Evolutionary conservation across 1,284 basidiomycete species (phyloP), one percentile per base, ranked within the genome.

Genomic region (Apiotrichum brassicae): DNA sequence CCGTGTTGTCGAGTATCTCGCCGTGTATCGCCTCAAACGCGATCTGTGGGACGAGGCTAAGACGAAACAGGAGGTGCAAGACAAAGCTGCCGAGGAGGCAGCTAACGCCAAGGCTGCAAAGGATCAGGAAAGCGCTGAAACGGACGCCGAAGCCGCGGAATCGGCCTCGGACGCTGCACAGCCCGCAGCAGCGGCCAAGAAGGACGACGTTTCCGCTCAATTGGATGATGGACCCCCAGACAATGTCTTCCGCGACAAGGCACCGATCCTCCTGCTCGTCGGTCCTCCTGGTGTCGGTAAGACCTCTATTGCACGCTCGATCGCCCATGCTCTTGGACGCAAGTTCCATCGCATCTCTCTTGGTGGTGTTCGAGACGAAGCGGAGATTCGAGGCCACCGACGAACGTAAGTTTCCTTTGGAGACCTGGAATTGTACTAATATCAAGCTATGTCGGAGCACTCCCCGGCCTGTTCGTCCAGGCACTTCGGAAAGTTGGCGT

Each of bases 201-300:
- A 30, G 28, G 9, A 8, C 28, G 9, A 8, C 28, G 14, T 14
- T 14, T 14, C 50, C 13, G 40, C 39, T 18, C 26, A 32, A 4
- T 39, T 43, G 12, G 57, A 63, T 6, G 66, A 69, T 32, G 54
- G 43, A 0, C 64, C 64, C 1, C 59, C 68, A 1, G 49, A 58
- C 26, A 62, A 65, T 28, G 56, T 66, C 3, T 71, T 62, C 56
- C 56, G 66, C 20, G 68, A 71, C 52, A 70, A 67, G 43, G 69
- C 67, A 4, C 69, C 69, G 0, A 71, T 71, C 28, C 51, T 71
- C 12, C 59, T 71, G 5, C 59, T 97, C 12, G 90, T 89, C 25
- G 94, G 93, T 8, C 94, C 94, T 11, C 94, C 94, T 1, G 94
- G 94, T 69, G 94, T 97, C 1, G 93, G 93, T 26, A 94, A 94